Evolutionary conservation across 768 basidiomycete genomes (phyloP), one percentile per base, ranked within the genome.

Genomic region (Tephrocybe sp.): DNA sequence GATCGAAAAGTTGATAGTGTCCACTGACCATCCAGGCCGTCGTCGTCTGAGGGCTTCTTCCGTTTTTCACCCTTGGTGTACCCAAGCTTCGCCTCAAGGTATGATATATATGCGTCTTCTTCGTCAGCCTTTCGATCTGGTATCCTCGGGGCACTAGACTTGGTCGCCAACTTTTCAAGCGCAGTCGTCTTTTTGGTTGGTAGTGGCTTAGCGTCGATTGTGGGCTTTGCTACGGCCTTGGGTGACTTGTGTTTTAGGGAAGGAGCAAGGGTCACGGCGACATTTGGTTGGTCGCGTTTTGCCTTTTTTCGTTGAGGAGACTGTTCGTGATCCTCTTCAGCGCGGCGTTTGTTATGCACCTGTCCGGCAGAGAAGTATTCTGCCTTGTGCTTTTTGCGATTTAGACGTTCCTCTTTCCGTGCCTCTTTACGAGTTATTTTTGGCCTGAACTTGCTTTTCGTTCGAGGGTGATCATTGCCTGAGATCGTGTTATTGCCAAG

Each of bases 81-180:
- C 3, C 89, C 85, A 15, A 97, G 77, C 65, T 85, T 87, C 0
- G 78, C 73, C 66, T 98, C 95, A 10, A 97, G 71, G 68, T 88
- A 85, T 0, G 84, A 78, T 38, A 98, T 97, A 62, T 95, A 92
- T 0, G 79, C 77, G 61, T 95, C 93, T 59, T 98, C 95, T 28
- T 87, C 78, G 25, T 74, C 68, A 54, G 90, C 80, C 50, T 71
- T 68, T 26, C 64, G 71, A 37, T 52, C 26, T 17, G 38, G 54
- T 57, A 23, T 45, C 15, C 33, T 56, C 23, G 45, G 21, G 14
- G 38, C 15, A 45, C 46, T 49, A 37, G 57, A 47, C 0, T 59
- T 60, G 3, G 51, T 57, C 0, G 51, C 63, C 18, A 72, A 65
- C 53, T 65, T 75, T 43, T 73, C 71, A 10, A 74, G 61, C 1